These are phyloP conservation scores for Phytomonas francai DNA, from an alignment of 208 protist species.

Conservation along the genomic window DNA sequence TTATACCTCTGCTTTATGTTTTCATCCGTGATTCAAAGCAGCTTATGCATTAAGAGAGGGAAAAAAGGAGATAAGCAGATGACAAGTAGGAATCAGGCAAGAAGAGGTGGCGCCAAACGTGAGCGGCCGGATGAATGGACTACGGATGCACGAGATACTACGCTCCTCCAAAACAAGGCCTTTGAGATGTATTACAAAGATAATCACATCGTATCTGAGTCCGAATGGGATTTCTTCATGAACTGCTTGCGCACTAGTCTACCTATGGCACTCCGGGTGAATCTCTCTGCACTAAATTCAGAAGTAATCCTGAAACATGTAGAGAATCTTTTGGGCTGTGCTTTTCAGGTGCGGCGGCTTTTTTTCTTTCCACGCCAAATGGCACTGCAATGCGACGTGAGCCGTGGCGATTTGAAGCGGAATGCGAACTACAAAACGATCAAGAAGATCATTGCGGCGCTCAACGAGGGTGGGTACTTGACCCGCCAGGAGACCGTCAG, in stretches of 20 bases:
- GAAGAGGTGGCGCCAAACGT: slow-evolving; percentile 60
- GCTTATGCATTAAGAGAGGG: neutral
- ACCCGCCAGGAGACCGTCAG: slow-evolving; percentile 89
- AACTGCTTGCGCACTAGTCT: slow-evolving; percentile 55
- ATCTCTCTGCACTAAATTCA: slow-evolving; percentile 21
- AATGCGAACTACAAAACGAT: slow-evolving; percentile 40
- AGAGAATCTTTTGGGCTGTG: neutral
- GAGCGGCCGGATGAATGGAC: slow-evolving; percentile 49
- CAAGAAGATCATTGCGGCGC: slow-evolving; percentile 68
- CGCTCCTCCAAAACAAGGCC: slow-evolving; percentile 46
- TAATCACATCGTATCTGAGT: slow-evolving; percentile 34
- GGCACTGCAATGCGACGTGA: slow-evolving; percentile 71
- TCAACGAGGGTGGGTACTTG: slow-evolving; percentile 88
- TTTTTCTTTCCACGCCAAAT: slow-evolving; percentile 50
- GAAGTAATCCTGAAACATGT: slow-evolving; percentile 15
- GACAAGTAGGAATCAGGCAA: slow-evolving; percentile 71
- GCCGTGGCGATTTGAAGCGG: slow-evolving; percentile 75
- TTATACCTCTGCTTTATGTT: neutral
- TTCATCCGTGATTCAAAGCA: slow-evolving; percentile 8
- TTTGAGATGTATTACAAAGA: slow-evolving; percentile 70
- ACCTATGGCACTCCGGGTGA: slow-evolving; percentile 67
- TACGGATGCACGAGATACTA: slow-evolving; percentile 48
- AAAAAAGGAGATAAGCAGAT: slow-evolving; percentile 2
- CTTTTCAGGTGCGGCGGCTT: slow-evolving; percentile 35
- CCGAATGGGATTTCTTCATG: slow-evolving; percentile 59